Conservation (phyloP, 2,329 filamentous ascomycete species). For the Aspergillus texensis region DNA sequence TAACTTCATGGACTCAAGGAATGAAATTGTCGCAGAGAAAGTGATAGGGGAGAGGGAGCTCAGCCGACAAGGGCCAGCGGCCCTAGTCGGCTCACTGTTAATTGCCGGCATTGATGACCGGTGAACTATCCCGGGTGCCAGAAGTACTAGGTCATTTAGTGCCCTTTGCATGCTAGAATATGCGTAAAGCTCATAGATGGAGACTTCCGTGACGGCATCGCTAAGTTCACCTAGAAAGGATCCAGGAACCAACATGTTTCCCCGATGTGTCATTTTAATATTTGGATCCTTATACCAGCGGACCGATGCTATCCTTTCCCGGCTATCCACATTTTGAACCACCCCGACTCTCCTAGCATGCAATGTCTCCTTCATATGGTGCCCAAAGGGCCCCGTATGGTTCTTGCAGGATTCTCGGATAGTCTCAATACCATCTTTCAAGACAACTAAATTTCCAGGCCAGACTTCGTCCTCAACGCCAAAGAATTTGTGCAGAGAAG, state of each 20-base stretch:
- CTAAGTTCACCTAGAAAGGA: constrained; percentile 47
- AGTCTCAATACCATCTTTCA: constrained; percentile 43
- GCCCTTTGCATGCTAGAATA: constrained; percentile 53
- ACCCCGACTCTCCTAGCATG: constrained; percentile 56
- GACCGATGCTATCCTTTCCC: constrained; percentile 59
- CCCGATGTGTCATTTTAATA: constrained; percentile 38
- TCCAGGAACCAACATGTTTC: constrained; percentile 42
- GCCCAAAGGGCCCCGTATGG: neutral
- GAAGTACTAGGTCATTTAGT: constrained; percentile 57
- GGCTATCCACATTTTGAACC: constrained; percentile 58
- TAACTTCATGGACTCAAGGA: constrained; percentile 23
- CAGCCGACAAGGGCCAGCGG: constrained; percentile 16
- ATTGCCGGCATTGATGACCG: constrained; percentile 11
- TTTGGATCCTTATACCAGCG: constrained; percentile 54
- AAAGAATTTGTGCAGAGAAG: constrained; percentile 38
- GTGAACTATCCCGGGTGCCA: constrained; percentile 39
- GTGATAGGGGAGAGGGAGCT: constrained; percentile 17
- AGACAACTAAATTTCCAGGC: constrained; percentile 59
- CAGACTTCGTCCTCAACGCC: constrained; percentile 56
- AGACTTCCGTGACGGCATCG: constrained; percentile 53
- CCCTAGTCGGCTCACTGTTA: neutral
- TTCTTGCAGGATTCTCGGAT: constrained; percentile 6
- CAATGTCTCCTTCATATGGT: constrained; percentile 10
- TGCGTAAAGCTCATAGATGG: constrained; percentile 60
- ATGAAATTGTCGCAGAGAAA: constrained; percentile 15